Percentiles rank a stretch among this genome's conserved stretches.
Evolutionary conservation across 2,329 filamentous ascomycete species (phyloP).

Genomic region (Beauveria medogensis): DNA sequence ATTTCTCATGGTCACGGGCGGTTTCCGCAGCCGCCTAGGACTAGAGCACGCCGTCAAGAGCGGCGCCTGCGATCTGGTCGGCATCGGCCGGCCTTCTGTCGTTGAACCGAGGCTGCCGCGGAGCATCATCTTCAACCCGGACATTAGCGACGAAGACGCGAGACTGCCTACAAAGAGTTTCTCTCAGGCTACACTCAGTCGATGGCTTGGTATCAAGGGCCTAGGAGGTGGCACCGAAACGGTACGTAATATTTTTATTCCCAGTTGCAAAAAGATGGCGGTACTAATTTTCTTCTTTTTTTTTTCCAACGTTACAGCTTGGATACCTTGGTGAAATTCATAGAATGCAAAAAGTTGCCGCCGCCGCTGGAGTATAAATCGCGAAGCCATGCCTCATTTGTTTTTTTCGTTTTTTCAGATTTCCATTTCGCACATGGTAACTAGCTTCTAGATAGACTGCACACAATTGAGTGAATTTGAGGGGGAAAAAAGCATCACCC

Average conservation of each 20-base stretch:
- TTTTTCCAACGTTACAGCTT: neutral
- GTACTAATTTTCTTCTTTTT: neutral
- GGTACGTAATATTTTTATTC: neutral
- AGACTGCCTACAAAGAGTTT: conserved; percentile 22
- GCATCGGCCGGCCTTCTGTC: conserved; percentile 30
- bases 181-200: conserved; percentile 16
- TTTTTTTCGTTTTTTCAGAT: neutral
- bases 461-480: neutral
- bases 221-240: conserved; percentile 4
- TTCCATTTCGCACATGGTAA: neutral
- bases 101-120: conserved; percentile 30
- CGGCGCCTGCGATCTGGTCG: conserved; percentile 34
- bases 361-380: neutral
- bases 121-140: conserved; percentile 26
- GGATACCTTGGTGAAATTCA: conserved; percentile 1
- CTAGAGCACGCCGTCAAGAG: conserved; percentile 32
- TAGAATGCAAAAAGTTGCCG: neutral
- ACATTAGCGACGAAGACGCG: conserved; percentile 27
- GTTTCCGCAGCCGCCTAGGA: conserved; percentile 43
- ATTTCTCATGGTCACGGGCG: conserved; percentile 52
- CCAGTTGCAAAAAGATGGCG: neutral
- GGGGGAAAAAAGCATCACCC: neutral
- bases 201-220: conserved; percentile 15
- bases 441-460: neutral
- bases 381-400: too few species aligned